Evolutionary conservation across 2,329 filamentous ascomycete genomes (phyloP).

Genomic region (Hypoxylon sp.): DNA sequence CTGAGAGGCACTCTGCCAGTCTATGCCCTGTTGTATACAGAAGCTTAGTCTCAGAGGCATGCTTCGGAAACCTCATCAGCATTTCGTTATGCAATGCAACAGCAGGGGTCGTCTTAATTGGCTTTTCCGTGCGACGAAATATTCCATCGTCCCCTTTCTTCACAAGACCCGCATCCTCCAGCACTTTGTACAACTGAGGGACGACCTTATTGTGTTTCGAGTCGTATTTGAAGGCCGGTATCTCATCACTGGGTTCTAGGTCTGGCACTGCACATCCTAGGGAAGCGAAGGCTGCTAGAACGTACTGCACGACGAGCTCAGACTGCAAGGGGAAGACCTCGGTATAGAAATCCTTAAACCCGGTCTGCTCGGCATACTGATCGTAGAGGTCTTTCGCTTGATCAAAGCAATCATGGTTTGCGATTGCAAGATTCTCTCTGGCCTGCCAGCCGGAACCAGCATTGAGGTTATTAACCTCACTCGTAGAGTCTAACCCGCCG

Average conservation of each 20-base stretch:
- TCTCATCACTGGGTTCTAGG: constrained; percentile 40
- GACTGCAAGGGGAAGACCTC: constrained; percentile 51
- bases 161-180: constrained; percentile 37
- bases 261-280: constrained; percentile 50
- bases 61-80: background rate
- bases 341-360: constrained; percentile 48
- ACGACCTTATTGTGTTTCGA: constrained; percentile 10
- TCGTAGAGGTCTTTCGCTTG: constrained; percentile 5
- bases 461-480: background rate
- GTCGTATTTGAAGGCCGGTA: constrained; percentile 36
- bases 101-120: constrained; percentile 1
- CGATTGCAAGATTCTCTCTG: constrained; percentile 7
- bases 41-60: constrained; percentile 10
- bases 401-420: constrained; percentile 1
- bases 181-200: constrained; percentile 17
- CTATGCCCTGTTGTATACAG: background rate
- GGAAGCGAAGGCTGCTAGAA: constrained; percentile 52
- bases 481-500: background rate
- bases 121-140: constrained; percentile 6
- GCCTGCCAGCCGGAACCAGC: background rate
- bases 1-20: constrained; percentile 5
- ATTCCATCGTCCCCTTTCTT: constrained; percentile 49
- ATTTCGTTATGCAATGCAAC: background rate
- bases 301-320: constrained; percentile 54
- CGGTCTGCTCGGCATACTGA: constrained; percentile 7